Base-by-base conservation (phyloP, 208 protist genomes). In the Spongospora subterranea region DNA sequence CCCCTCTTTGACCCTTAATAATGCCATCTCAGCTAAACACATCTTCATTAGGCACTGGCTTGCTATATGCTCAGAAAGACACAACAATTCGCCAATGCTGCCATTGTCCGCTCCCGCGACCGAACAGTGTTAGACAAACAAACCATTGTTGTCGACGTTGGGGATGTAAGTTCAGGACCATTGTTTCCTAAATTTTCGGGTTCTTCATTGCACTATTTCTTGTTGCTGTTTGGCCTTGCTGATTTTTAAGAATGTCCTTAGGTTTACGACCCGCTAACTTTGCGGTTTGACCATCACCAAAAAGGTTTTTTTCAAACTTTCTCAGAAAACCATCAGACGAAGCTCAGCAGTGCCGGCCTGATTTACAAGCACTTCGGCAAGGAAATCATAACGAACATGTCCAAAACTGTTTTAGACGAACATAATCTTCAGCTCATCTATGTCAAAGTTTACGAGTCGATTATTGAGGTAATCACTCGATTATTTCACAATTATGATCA, bases 331-430 rank as follows among this genome's bases (percentile, higher is more conserved):
- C 96, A 96, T 91, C 92, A 95, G 35, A 98, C 95, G 35, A 97
- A 96, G 43, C 94, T 98, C 6, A 96, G 95, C 41, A 97, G 95
- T 41, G 96, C 97, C 0, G 97, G 97, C 29, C 93, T 99, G 41
- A 94, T 98, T 77, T 98, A 98, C 92, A 96, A 95, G 91, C 97
- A 98, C 93, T 98, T 95, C 94, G 97, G 97, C 46, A 95, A 96
- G 40, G 95, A 97, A 17, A 96, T 98, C 50, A 97, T 98, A 50
- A 92, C 89, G 41, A 65, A 91, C n/a, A 95, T 96, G 94, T 94
- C 64, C 6, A 6, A 6, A 43, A n/a, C 6, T 20, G 17, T 43
- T 35, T 20, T 35, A n/a, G n/a, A 35, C 35, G n/a, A 6, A 40
- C 17, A 82, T 43, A 43, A 82, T 43, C 54, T 65, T 17, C 17